Evolutionary conservation across 495 filamentous ascomycete species (phyloP).

Genomic region (Paragyromitra xinjiangensis): DNA sequence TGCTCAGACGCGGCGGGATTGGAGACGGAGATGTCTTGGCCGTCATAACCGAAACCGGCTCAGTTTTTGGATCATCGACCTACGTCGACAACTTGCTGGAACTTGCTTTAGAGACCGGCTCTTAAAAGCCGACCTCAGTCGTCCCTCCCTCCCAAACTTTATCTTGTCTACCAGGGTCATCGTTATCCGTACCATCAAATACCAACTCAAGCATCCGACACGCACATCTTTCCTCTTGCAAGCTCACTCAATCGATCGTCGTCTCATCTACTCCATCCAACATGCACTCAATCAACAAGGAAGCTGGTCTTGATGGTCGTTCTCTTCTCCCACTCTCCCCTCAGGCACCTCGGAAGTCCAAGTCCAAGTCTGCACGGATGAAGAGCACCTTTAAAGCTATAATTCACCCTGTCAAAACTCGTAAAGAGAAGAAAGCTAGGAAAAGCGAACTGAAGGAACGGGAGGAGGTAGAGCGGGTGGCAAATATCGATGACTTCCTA

Average conservation of each 20-base stretch:
- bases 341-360: conserved; percentile 28
- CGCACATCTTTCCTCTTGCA: conserved; percentile 20
- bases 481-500: conserved; percentile 48
- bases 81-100: conserved; percentile 27
- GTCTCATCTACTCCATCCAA: conserved; percentile 26
- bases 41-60: conserved; percentile 16
- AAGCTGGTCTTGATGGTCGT: conserved; percentile 23
- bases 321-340: conserved; percentile 39
- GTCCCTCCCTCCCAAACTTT: conserved; percentile 1
- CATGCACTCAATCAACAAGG: conserved; percentile 14
- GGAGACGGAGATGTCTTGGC: conserved; percentile 4
- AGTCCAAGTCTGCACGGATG: conserved; percentile 43
- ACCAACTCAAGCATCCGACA: background rate
- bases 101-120: conserved; percentile 20
- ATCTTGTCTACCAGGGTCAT: background rate
- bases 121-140: conserved; percentile 24
- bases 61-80: conserved; percentile 2
- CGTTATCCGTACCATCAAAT: background rate
- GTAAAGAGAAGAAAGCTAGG: conserved; percentile 46
- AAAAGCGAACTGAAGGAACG: conserved; percentile 29
- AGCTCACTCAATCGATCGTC: background rate
- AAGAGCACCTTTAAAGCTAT: conserved; percentile 41
- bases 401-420: conserved; percentile 41
- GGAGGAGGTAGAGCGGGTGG: conserved; percentile 34
- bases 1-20: conserved; percentile 22